Evolutionary conservation across 2,329 filamentous ascomycete genomes (phyloP), one percentile per base, ranked within the genome.

Genomic region (Phoma sp.): DNA sequence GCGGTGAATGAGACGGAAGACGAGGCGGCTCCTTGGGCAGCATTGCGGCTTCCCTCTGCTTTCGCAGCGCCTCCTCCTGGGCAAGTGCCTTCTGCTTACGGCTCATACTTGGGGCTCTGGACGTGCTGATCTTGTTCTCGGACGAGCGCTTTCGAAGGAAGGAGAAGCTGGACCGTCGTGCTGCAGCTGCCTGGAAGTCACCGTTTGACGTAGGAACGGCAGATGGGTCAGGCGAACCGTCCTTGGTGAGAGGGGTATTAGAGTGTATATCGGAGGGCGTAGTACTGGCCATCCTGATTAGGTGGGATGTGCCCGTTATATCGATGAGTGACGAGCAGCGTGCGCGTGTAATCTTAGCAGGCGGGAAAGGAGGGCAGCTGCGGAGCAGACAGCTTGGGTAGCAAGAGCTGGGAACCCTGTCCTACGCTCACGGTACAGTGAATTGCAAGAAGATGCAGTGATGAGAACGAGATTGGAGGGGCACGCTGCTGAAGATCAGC

Each of bases 1-100:
- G 60, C 70, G 78, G 66, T 76, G 72, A 72, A 64, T 76, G 75
- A 24, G 75, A 74, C 22, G 84, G 84, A 27, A 86, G 78, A 64
- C 83, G 83, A 54, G 88, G 88, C 52, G 87, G 84, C 44, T 81
- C 80, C 68, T 81, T 81, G 37, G 85, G 82, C 35, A 87, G 80
- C 57, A 79, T 73, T 51, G 82, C 78, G 55, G 79, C 80, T 69
- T 85, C 84, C 44, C 82, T 81, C 71, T 84, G 81, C 64, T 80
- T 81, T 66, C 82, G 80, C 57, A 82, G 69, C 46, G 81, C 79
- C 65, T 86, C 84, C 66, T 84, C 78, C 58, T 78, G 74, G 57
- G 70, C 72, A 33, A 76, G 79, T 52, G 74, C 77, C 71, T 76
- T 84, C 75, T 85, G 81, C 69, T 80, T 81, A 79, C 86, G 88